These are phyloP conservation scores for Leishmania gerbilli DNA, from an alignment of 208 protist genomes.

Conservation along the genomic window DNA sequence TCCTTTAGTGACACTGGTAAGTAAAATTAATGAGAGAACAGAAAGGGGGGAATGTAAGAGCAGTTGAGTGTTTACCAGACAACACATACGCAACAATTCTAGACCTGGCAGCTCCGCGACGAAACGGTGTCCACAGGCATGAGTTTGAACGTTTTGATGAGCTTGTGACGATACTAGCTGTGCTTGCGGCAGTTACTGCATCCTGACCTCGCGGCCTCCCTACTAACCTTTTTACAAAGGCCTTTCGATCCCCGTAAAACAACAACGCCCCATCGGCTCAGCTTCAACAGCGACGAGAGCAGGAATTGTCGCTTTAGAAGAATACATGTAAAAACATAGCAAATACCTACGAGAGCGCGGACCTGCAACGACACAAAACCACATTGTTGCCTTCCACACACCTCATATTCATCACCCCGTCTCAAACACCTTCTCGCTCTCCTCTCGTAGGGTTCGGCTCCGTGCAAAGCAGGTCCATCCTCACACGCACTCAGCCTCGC, in stretches of 20 bases:
- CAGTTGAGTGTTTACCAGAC: background rate
- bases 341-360: background rate
- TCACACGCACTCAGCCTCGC: background rate
- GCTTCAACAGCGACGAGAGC: background rate
- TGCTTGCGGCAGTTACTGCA: background rate
- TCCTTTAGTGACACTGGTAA: background rate
- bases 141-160: background rate
- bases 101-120: background rate
- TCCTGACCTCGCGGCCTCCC: background rate
- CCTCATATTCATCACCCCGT: background rate
- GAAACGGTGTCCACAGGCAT: background rate
- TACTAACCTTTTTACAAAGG: background rate
- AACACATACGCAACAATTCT: background rate
- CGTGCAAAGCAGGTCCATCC: background rate
- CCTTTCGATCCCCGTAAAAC: background rate
- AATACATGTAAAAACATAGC: background rate
- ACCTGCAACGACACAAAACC: background rate
- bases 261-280: background rate
- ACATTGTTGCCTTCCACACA: background rate
- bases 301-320: background rate
- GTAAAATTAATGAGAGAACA: background rate
- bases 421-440: background rate
- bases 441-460: background rate
- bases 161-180: background rate
- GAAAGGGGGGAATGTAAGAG: constrained; percentile 1